These are phyloP conservation scores for Calonectria pteridis DNA, from an alignment of 2,329 filamentous ascomycete species.

Conservation along the genomic window DNA sequence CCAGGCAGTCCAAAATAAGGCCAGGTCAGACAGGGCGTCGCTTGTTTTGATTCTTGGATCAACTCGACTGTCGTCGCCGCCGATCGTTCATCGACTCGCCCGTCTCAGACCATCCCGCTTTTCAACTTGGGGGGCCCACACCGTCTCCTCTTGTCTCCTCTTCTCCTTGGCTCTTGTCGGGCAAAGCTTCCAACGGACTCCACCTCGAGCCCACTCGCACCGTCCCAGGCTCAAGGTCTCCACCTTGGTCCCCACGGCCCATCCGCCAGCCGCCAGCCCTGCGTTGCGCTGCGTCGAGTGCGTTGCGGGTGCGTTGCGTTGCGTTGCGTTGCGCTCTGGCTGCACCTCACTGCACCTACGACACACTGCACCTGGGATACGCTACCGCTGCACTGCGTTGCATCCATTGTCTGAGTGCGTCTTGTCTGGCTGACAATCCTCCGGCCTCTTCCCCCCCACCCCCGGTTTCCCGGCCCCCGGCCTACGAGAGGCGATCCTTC, in stretches of 20 bases:
- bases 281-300: slow-evolving; percentile 13
- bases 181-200: slow-evolving; percentile 40
- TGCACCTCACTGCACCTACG: neutral
- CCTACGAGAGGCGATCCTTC: slow-evolving; percentile 41
- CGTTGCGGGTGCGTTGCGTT: slow-evolving; percentile 9
- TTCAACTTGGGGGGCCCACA: slow-evolving; percentile 17
- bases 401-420: slow-evolving; percentile 42
- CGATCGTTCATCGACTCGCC: slow-evolving; percentile 6
- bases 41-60: slow-evolving; percentile 12
- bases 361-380: neutral
- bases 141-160: slow-evolving; percentile 27
- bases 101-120: slow-evolving; percentile 21
- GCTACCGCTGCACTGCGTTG: slow-evolving; percentile 26
- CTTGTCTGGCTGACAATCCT: slow-evolving; percentile 41
- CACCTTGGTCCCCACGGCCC: slow-evolving; percentile 39
- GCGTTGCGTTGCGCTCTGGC: slow-evolving; percentile 15
- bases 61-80: neutral
- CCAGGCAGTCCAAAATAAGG: neutral
- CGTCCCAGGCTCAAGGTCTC: slow-evolving; percentile 27
- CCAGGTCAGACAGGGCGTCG: slow-evolving; percentile 2
- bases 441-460: slow-evolving; percentile 40
- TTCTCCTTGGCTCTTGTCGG: slow-evolving; percentile 34
- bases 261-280: slow-evolving; percentile 35
- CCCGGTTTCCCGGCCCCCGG: slow-evolving; percentile 44
- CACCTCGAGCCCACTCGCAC: slow-evolving; percentile 35